Conservation (phyloP, 164 flowering plant genomes). For the Pachysandra terminalis region DNA sequence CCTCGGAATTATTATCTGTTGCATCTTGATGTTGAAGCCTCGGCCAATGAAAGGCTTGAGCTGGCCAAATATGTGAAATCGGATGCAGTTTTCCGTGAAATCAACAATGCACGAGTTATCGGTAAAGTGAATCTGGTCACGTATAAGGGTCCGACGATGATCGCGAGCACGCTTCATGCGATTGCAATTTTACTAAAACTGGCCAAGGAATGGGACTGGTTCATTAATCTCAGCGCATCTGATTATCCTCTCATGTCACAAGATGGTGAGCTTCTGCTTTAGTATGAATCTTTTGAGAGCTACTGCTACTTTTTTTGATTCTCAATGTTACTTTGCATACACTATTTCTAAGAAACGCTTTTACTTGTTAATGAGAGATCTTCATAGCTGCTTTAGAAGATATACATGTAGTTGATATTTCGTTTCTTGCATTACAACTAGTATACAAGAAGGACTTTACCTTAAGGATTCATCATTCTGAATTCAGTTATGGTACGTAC, state of each 20-base stretch:
- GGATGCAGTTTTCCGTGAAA: constrained; percentile 35
- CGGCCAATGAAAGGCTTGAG: constrained; percentile 60
- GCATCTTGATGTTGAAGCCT: constrained; percentile 78
- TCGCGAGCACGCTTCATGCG: constrained; percentile 72
- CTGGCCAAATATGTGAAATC: constrained; percentile 55
- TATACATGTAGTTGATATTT: no score
- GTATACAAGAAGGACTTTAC: no score
- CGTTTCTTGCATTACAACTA: no score
- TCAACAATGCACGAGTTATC: constrained; percentile 70
- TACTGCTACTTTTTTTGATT: background rate
- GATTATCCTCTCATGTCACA: constrained; percentile 93
- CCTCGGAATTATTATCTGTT: constrained; percentile 76
- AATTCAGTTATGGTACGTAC: no score
- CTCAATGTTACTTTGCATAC: background rate
- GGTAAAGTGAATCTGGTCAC: constrained; percentile 78
- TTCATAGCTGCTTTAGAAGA: no score
- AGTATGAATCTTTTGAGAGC: background rate
- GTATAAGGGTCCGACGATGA: constrained; percentile 72
- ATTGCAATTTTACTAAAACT: constrained; percentile 62
- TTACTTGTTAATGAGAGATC: no score
- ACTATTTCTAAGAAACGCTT: no score
- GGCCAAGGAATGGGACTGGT: constrained; percentile 87
- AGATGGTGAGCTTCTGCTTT: constrained; percentile 64
- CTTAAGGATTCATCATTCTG: no score
- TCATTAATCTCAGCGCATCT: constrained; percentile 77